A percentile compares a stretch with the other conserved stretches of the same genome.
phyloP scores from a whole-genome alignment of 2,329 filamentous ascomycete species.

The Trichoderma koningiopsis region DNA sequence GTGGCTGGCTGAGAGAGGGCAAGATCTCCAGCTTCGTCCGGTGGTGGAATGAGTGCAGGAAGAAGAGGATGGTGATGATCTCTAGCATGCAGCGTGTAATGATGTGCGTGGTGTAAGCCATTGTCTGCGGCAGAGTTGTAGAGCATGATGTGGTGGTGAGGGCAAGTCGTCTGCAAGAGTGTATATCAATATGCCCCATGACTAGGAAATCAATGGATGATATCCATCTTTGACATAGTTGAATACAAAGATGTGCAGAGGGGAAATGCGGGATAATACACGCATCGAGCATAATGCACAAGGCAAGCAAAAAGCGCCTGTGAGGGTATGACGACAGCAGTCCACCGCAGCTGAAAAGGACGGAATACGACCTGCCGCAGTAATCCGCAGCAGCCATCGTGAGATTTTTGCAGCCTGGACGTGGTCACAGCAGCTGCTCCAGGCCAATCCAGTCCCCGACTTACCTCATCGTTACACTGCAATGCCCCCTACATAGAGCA shows the following conservation, averaged over 20 bases:
- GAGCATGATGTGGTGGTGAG: neutral
- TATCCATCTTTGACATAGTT: no score
- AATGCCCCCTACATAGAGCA: neutral
- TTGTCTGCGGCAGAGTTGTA: neutral
- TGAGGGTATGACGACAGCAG: neutral
- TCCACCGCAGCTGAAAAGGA: neutral
- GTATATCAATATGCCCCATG: neutral
- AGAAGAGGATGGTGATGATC: neutral
- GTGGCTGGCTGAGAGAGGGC: neutral
- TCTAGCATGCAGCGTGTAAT: neutral
- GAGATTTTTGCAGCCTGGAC: neutral
- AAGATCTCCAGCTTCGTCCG: neutral
- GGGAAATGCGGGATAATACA: neutral
- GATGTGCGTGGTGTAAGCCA: neutral
- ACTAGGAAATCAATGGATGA: no score
- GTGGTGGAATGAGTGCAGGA: neutral
- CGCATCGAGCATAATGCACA: neutral
- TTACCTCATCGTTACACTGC: constrained; percentile 22
- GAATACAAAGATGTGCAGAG: neutral
- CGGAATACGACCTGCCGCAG: neutral
- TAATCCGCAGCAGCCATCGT: neutral
- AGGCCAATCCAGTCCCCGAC: neutral
- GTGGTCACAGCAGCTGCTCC: neutral
- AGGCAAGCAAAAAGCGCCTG: neutral
- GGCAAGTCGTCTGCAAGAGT: neutral